Evolutionary conservation across 768 basidiomycete species (phyloP).

Genomic region (Sarcomyxa edulis): DNA sequence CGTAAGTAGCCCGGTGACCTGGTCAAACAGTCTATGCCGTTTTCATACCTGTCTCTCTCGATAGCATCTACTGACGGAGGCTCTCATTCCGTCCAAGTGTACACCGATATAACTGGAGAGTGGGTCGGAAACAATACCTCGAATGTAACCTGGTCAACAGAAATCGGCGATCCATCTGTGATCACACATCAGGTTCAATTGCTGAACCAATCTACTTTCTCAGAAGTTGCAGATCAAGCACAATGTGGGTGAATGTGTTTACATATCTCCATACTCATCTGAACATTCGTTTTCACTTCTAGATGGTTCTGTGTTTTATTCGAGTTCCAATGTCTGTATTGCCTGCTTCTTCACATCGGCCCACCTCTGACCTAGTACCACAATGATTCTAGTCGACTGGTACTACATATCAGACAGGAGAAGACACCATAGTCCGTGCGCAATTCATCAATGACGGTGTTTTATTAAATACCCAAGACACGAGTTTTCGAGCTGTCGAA

Average conservation of each 20-base stretch:
- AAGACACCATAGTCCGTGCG: constrained; percentile 48
- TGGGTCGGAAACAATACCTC: constrained; percentile 45
- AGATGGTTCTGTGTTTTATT: constrained; percentile 68
- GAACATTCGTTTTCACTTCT: constrained; percentile 4
- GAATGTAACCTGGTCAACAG: constrained; percentile 52
- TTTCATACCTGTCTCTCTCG: constrained; percentile 50
- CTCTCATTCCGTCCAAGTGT: constrained; percentile 47
- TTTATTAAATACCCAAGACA: constrained; percentile 49
- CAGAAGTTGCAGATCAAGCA: constrained; percentile 54
- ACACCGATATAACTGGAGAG: constrained; percentile 24
- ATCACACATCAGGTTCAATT: constrained; percentile 63
- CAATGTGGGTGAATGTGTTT: constrained; percentile 39
- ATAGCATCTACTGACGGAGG: constrained; percentile 42
- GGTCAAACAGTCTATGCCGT: no score
- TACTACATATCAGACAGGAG: constrained; percentile 53
- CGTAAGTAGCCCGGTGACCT: no score
- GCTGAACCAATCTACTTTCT: constrained; percentile 33
- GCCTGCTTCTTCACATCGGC: not conserved
- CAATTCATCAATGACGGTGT: constrained; percentile 55
- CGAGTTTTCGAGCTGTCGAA: constrained; percentile 49
- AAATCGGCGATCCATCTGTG: constrained; percentile 39
- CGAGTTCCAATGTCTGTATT: constrained; percentile 41
- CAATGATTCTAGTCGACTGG: constrained; percentile 32
- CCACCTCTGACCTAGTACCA: not conserved
- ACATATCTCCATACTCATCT: not conserved